Base-by-base conservation (phyloP, 1,139 yeast genomes). In the Kazachstania sp. region DNA sequence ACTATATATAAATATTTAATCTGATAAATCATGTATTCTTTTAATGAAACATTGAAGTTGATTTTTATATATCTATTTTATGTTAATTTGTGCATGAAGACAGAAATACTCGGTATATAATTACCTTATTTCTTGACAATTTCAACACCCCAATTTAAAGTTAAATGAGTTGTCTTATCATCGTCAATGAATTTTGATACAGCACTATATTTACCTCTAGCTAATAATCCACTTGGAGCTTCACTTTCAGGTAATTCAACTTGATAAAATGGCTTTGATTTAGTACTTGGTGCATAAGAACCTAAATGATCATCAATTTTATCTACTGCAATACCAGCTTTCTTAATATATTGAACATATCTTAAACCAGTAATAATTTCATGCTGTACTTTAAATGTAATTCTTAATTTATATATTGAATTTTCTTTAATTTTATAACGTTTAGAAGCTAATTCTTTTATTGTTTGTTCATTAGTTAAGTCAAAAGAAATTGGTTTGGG, bases 321-420 rank as follows among this genome's bases (percentile, higher is more conserved):
- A 63, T 87, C 95, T 41, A 88, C 88, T 37, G 92, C 77, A 53
- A 90, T 83, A 35, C 95, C 96, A 2, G 88, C 80, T 61, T 90
- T 85, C 67, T 86, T 87, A 50, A 88, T 84, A 37, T 79, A 79
- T 66, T 87, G 96, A 55, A 86, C 76, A 66, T 88, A 90, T 63
- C 83, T 81, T 63, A 90, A 75, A 0, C 97, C 97, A 4, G 97
- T 87, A 57, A 90, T 83, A 56, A 88, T 86, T 63, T 86, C 95
- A 62, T 86, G 94, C 67, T 88, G 97, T 37, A 90, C 84, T 56
- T 90, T 78, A 69, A 88, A 90, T 59, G 78, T 82, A 60, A 87
- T 78, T 50, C 74, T 78, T 61, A 87, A 73, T 60, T 79, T 83
- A 68, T 87, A 88, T 42, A 79, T 70, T 31, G 94, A 74, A 56